phyloP scores from a whole-genome alignment of 2,329 filamentous ascomycete species.

The Fusarium paranaense region DNA sequence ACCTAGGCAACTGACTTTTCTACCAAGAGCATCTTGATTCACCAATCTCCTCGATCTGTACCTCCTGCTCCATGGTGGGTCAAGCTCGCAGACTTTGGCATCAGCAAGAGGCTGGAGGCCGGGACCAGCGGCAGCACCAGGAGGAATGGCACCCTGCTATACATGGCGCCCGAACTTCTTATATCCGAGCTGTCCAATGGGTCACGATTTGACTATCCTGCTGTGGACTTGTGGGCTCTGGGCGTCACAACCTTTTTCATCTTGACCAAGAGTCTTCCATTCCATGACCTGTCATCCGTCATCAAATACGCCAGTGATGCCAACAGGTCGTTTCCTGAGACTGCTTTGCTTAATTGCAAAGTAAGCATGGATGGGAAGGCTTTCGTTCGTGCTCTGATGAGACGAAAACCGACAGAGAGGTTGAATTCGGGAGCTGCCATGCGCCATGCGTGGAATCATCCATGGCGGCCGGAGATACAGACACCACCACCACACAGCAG shows the following conservation, averaged over 20 bases:
- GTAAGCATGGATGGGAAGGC: accelerated
- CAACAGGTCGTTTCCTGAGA: accelerated
- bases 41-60: background rate
- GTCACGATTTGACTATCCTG: background rate
- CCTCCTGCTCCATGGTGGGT: background rate
- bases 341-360: background rate
- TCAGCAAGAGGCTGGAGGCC: background rate
- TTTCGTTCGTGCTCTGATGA: background rate
- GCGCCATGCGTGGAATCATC: background rate
- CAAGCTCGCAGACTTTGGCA: background rate
- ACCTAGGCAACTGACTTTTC: background rate
- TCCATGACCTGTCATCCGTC: background rate
- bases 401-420: background rate
- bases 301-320: background rate
- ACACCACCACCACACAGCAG: background rate
- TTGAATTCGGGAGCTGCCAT: background rate
- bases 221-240: background rate
- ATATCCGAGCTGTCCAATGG: background rate
- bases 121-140: background rate
- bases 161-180: background rate
- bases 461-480: background rate
- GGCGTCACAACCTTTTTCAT: background rate
- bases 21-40: background rate
- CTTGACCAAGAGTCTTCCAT: background rate
- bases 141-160: background rate